Evolutionary conservation across 169 alveolate genomes (phyloP), one percentile per base, ranked within the genome.

Genomic region (Eimeria sp.): DNA sequence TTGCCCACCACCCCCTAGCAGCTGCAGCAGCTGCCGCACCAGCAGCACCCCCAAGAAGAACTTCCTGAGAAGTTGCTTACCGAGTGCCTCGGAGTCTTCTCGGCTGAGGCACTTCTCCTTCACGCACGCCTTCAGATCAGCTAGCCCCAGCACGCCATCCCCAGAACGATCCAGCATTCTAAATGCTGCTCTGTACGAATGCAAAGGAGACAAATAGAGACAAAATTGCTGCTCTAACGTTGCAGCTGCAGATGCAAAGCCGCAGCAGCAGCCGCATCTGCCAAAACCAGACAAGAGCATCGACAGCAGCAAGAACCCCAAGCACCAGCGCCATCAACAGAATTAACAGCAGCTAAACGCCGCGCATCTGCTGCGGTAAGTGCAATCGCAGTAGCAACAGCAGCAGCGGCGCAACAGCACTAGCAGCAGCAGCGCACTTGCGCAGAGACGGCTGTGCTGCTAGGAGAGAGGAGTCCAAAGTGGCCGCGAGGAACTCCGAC

Each of bases 371-470:
- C 61, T 11, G 54, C 84, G 34, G 84, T 16, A 45, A 54, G 6
- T 11, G 54, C 84, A 73, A 51, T 16, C n/a, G 47, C 11, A 40
- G 54, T 45, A 73, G 47, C 84, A 73, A 14, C 16, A 54, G 61
- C 61, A 54, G 61, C 61, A 54, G 16, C 16, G 1, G 61, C 10
- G 61, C 61, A 54, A 54, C 61, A 54, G 61, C 61, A 54, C 10
- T 14, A 54, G 61, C 61, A 54, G 84, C 47, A 40, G 27, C 84
- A 73, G 10, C 89, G 4, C 13, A 78, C 89, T 78, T 78, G 89
- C 89, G 89, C 65, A 78, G 89, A 6, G 89, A 43, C 9, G 89
- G 89, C 70, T 78, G 89, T 14, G 89, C 45, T 13, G 89, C 89
- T 61, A 78, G n/a, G 3, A 78, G 65, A 78, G 89, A 78, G 58